phyloP scores from a whole-genome alignment of 2,329 filamentous ascomycete genomes.

The Arthroderma uncinatum region DNA sequence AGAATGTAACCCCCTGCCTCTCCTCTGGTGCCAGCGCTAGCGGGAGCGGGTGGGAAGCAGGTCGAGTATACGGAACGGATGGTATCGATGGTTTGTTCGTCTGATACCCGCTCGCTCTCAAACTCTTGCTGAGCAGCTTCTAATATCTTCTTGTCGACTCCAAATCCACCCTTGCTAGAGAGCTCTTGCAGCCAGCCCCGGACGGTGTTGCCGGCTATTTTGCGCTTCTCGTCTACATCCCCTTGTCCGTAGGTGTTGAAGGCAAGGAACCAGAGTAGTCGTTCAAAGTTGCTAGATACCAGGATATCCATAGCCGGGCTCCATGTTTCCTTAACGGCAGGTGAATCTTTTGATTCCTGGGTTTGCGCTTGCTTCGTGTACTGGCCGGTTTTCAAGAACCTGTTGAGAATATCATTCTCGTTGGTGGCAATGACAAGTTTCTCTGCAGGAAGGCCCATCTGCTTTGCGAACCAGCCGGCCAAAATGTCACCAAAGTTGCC shows the following conservation, averaged over 20 bases:
- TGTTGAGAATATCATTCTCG: slow-evolving; percentile 91
- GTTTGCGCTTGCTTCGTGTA: slow-evolving; percentile 67
- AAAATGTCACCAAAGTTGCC: slow-evolving; percentile 96
- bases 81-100: slow-evolving; percentile 56
- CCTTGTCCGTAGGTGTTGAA: slow-evolving; percentile 60
- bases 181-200: slow-evolving; percentile 66
- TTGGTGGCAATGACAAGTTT: slow-evolving; percentile 91
- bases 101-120: slow-evolving; percentile 60
- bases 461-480: slow-evolving; percentile 74
- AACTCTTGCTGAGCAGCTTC: slow-evolving; percentile 62
- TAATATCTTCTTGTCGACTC: slow-evolving; percentile 64
- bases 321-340: slow-evolving; percentile 77
- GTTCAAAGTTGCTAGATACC: slow-evolving; percentile 92
- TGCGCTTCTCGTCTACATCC: slow-evolving; percentile 36
- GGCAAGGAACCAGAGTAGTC: slow-evolving; percentile 84
- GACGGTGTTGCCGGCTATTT: slow-evolving; percentile 59
- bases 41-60: slow-evolving; percentile 41
- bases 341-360: slow-evolving; percentile 24
- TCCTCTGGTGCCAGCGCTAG: slow-evolving; percentile 26
- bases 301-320: slow-evolving; percentile 97
- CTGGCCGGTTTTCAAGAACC: slow-evolving; percentile 77
- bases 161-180: slow-evolving; percentile 72
- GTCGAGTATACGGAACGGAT: slow-evolving; percentile 48
- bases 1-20: slow-evolving; percentile 61
- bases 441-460: slow-evolving; percentile 78